These are phyloP conservation scores for Clohesyomyces aquaticus DNA, from an alignment of 495 filamentous ascomycete genomes.

Conservation along the genomic window DNA sequence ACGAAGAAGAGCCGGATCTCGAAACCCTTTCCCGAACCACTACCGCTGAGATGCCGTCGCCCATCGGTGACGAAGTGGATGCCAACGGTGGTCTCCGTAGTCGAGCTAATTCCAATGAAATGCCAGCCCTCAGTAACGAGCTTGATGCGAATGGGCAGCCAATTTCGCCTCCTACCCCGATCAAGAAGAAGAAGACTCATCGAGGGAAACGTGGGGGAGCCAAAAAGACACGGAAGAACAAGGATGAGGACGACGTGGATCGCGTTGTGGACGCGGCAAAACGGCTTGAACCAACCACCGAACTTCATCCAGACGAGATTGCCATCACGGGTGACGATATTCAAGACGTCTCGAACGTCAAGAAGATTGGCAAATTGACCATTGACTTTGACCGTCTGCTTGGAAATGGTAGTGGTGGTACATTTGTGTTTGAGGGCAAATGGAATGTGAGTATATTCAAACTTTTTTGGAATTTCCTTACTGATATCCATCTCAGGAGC, in stretches of 20 bases:
- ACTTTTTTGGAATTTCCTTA: background rate
- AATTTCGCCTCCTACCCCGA: conserved; percentile 43
- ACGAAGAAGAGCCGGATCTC: conserved; percentile 28
- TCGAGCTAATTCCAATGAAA: background rate
- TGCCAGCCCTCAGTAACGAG: background rate
- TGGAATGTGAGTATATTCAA: conserved; percentile 43
- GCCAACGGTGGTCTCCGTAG: background rate
- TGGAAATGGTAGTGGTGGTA: conserved; percentile 51
- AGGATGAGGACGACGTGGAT: conserved; percentile 53
- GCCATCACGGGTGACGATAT: conserved; percentile 28
- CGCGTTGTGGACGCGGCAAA: conserved; percentile 41
- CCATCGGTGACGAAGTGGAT: conserved; percentile 11
- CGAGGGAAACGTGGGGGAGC: conserved; percentile 83
- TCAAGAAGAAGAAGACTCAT: conserved; percentile 75
- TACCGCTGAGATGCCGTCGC: conserved; percentile 28
- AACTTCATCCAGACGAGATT: conserved; percentile 43
- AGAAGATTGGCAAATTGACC: conserved; percentile 48
- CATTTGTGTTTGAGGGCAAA: conserved; percentile 49
- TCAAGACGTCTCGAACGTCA: conserved; percentile 37
- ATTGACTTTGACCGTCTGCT: conserved; percentile 48
- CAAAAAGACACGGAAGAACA: conserved; percentile 54
- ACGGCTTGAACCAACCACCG: conserved; percentile 29
- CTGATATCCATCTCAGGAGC: conserved; percentile 56
- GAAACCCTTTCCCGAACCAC: conserved; percentile 32
- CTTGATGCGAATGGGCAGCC: background rate